Evolutionary conservation across 2,329 filamentous ascomycete genomes (phyloP).

Genomic region (Aspergillus sp.): DNA sequence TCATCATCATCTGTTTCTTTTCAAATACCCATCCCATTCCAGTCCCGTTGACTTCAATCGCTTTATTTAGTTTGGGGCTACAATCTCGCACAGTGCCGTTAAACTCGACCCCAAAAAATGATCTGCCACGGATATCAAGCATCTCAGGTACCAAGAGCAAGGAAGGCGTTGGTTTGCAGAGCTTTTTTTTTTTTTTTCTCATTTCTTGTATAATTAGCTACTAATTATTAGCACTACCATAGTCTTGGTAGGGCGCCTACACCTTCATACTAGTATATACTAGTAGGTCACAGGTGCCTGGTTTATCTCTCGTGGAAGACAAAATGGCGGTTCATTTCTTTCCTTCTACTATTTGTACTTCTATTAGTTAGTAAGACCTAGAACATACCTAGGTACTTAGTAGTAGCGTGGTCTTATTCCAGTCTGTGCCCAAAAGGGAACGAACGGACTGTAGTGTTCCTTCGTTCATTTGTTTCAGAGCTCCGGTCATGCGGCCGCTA

Average conservation of each 20-base stretch:
- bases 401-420: too few relatives aligned
- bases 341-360: neutral
- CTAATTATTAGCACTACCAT: neutral
- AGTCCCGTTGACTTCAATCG: neutral
- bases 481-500: too few relatives aligned
- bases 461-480: neutral
- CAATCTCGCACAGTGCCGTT: too few relatives aligned
- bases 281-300: neutral
- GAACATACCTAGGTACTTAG: too few relatives aligned
- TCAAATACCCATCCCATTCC: neutral
- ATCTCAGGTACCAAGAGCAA: neutral
- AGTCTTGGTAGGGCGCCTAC: neutral
- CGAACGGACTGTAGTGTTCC: neutral
- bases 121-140: too few relatives aligned
- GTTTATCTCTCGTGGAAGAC: neutral
- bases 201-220: constrained; percentile 11
- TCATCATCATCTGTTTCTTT: constrained; percentile 3
- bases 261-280: neutral
- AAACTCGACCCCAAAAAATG: too few relatives aligned
- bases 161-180: neutral
- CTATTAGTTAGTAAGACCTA: too few relatives aligned
- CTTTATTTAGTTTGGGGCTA: neutral
- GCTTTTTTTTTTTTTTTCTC: neutral
- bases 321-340: neutral
- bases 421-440: neutral